Base-by-base conservation (phyloP, 2,329 filamentous ascomycete genomes). In the Annulohypoxylon truncatum region DNA sequence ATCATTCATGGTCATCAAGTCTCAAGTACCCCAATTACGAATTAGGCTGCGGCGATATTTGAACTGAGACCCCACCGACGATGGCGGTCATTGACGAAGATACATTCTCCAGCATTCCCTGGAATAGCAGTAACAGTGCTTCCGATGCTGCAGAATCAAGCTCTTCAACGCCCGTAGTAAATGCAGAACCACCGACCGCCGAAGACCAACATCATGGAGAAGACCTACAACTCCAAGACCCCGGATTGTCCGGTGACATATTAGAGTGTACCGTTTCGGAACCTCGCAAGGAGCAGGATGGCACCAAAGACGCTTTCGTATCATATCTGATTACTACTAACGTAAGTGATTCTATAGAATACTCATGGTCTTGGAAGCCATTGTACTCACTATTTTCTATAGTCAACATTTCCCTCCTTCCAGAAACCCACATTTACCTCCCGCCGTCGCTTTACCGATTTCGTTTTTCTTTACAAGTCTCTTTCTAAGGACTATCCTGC, bases 381-480 rank as follows among this genome's bases (percentile, higher is more conserved):
- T 8, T 10, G 18, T 66, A 44, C 64, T 73, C 26, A 9, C 61
- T 18, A 28, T 6, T 15, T 48, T 1, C 97, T 20, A 93, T 96
- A 97, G 94, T 97, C 94, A 70, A 94, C 96, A 73, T 98, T 98
- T 80, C 90, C 94, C 72, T 92, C 94, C 70, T 99, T 98, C 80
- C 91, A 96, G 78, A 93, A 90, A 77, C 84, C 92, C 33, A 89
- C 90, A 18, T 94, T 93, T 67, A 85, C 86, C 24, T 91, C 97
- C 67, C 92, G 96, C 67, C 89, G 96, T 72, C 93, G 96, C 75
- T 99, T 97, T 81, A 98, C 95, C 73, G 96, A 99, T 82, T 99
- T 99, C 77, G 91, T 96, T 72, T 99, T 97, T 78, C 89, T 99
- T 68, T 97, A 93, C 83, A 97, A 97, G 81, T 90, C 92, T 29